Evolutionary conservation across 2,329 filamentous ascomycete species (phyloP).

Genomic region (Phyllosticta citriasiana): DNA sequence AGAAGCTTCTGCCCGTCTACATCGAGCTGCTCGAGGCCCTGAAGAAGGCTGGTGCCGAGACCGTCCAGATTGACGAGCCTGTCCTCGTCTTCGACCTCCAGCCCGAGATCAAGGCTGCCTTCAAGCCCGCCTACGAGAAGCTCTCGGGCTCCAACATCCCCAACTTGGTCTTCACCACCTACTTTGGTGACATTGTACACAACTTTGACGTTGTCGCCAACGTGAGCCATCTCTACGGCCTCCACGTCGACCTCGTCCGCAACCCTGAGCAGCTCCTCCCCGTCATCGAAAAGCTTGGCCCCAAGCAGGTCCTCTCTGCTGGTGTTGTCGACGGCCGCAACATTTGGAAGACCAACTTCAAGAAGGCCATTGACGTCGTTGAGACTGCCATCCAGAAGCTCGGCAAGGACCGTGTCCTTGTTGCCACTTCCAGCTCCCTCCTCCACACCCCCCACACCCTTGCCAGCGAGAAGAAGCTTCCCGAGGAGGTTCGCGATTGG

Average conservation of each 20-base stretch:
- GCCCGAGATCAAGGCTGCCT: slow-evolving; percentile 83
- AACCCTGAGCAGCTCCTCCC: slow-evolving; percentile 95
- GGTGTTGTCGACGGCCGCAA: slow-evolving; percentile 98
- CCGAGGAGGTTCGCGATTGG: slow-evolving; percentile 88
- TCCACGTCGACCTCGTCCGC: slow-evolving; percentile 94
- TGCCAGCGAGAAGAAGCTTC: slow-evolving; percentile 96
- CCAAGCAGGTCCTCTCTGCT: slow-evolving; percentile 82
- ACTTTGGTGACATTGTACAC: slow-evolving; percentile 99
- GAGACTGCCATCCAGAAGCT: slow-evolving; percentile 90
- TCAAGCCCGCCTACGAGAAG: slow-evolving; percentile 96
- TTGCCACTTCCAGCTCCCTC: slow-evolving; percentile 93
- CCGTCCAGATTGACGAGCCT: slow-evolving; percentile 97
- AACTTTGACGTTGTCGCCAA: slow-evolving; percentile 85
- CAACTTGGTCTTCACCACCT: slow-evolving; percentile 84
- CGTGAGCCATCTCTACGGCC: slow-evolving; percentile 61
- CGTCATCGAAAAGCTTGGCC: slow-evolving; percentile 70
- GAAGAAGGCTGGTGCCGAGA: slow-evolving; percentile 91
- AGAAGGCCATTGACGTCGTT: slow-evolving; percentile 82
- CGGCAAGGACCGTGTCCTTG: slow-evolving; percentile 93
- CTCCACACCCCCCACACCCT: slow-evolving; percentile 98
- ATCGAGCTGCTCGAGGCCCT: slow-evolving; percentile 85
- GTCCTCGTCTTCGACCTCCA: slow-evolving; percentile 91
- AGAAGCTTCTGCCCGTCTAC: slow-evolving; percentile 90
- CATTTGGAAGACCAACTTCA: slow-evolving; percentile 99
- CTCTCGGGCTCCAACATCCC: slow-evolving; percentile 72